These are phyloP conservation scores for Physcomitrellopsis africana DNA, from an alignment of 225 moss, liverwort and hornwort genomes.

Conservation along the genomic window DNA sequence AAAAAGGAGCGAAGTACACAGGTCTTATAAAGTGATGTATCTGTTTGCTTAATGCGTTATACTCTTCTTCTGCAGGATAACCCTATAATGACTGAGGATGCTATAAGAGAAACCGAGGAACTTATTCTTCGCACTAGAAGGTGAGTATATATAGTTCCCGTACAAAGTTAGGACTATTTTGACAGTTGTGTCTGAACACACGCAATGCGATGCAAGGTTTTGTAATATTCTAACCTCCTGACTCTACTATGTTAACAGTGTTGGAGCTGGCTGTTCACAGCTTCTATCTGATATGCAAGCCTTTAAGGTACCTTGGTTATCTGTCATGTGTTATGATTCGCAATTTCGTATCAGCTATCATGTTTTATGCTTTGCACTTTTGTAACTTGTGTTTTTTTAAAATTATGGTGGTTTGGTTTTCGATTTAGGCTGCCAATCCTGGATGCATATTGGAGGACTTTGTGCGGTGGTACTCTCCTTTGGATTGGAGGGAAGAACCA, in stretches of 20 bases:
- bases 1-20: too few species aligned
- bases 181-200: neutral
- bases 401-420: slow-evolving; percentile 23
- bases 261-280: slow-evolving; percentile 97
- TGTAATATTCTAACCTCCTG: slow-evolving; percentile 26
- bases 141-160: slow-evolving; percentile 31
- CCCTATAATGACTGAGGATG: slow-evolving; percentile 90
- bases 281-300: slow-evolving; percentile 99
- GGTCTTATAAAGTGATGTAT: too few species aligned
- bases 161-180: neutral
- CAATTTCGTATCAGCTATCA: too few species aligned
- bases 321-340: too few species aligned
- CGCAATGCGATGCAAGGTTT: neutral
- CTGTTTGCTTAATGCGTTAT: slow-evolving; percentile 20
- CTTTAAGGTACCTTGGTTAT: slow-evolving; percentile 61
- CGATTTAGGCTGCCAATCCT: slow-evolving; percentile 85
- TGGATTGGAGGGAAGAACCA: slow-evolving; percentile 91
- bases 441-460: slow-evolving; percentile 97
- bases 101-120: slow-evolving; percentile 88
- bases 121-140: slow-evolving; percentile 92
- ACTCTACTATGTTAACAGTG: slow-evolving; percentile 51
- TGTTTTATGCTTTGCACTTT: too few species aligned
- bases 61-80: slow-evolving; percentile 62
- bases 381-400: neutral
- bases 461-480: slow-evolving; percentile 96